phyloP scores from a whole-genome alignment of 805 yeast genomes.

The Wickerhamiella dianesei region DNA sequence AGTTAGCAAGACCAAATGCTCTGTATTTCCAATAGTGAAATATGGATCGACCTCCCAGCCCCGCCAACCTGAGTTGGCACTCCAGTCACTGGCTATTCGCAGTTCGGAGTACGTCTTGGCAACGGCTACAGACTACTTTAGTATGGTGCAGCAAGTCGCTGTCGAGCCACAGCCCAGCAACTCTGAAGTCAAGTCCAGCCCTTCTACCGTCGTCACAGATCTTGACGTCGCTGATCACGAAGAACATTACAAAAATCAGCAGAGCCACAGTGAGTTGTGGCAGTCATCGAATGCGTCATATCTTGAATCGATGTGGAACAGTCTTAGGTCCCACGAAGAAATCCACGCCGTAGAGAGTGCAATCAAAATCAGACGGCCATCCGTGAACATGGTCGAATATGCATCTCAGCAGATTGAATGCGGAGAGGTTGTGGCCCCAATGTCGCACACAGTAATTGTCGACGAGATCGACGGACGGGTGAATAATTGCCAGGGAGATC shows the following conservation, averaged over 20 bases:
- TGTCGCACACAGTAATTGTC: slow-evolving; percentile 9
- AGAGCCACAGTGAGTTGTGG: too few species aligned
- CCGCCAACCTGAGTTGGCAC: not conserved
- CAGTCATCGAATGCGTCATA: too few species aligned
- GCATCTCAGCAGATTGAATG: not conserved
- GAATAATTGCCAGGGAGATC: slow-evolving; percentile 1
- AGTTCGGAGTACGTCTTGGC: not conserved
- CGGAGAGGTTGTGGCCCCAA: not conserved
- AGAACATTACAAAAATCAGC: too few species aligned
- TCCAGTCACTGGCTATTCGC: not conserved
- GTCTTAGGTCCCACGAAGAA: too few species aligned
- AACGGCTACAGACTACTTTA: not conserved
- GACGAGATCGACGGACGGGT: slow-evolving; percentile 9
- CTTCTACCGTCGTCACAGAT: too few species aligned
- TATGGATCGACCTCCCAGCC: not conserved
- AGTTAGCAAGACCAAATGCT: not conserved
- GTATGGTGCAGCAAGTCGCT: not conserved
- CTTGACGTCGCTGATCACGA: too few species aligned
- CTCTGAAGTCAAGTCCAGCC: too few species aligned
- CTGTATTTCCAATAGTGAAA: not conserved
- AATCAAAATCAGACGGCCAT: too few species aligned
- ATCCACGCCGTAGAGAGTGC: too few species aligned
- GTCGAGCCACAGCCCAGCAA: too few species aligned
- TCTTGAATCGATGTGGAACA: too few species aligned
- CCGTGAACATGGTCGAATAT: not conserved